Evolutionary conservation across 2,329 filamentous ascomycete species (phyloP), one percentile per base, ranked within the genome.

Genomic region (Leptographium flavum): DNA sequence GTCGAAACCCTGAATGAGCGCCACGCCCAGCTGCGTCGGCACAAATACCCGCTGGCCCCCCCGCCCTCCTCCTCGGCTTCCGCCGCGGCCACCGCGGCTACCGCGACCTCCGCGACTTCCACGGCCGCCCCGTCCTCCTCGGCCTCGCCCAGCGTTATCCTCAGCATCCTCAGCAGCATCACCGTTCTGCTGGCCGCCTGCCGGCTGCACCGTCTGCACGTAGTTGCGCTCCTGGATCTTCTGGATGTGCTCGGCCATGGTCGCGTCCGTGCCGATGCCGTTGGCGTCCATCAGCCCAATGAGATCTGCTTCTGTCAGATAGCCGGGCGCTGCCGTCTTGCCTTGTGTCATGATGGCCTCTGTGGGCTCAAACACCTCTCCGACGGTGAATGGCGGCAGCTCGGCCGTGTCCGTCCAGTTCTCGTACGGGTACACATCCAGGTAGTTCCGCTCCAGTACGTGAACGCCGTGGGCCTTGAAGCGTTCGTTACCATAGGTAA

Each of bases 281-380:
- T 98, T 98, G 38, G 87, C 88, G 64, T 98, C 92, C 92, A 98
- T 98, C 11, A 98, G 73, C 3, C 83, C 83, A 58, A 98, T 94
- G 23, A 98, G 70, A 59, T 98, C 92, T 0, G 92, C 88, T 59
- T 98, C 92, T 0, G 92, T 96, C 27, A 98, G 71, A 58, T 94
- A 95, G 21, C 73, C 76, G 0, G 92, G 92, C 13, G 88, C 70
- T 1, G 73, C 76, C 0, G 92, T 98, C 61, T 93, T 83, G n/a
- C 92, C 90, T 55, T 96, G 87, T 1, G 76, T 80, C 64, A 98
- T 87, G 54, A 83, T 79, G 4, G 87, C 90, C 63, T 95, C 88
- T 1, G 80, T 85, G 0, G 92, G 92, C 59, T 87, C 80, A 53
- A 98, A 94, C 0, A 66, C 69, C 61, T 98, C 92, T 3, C 85